Evolutionary conservation across 805 yeast genomes (phyloP).

Genomic region (Ogataea haglerorum): DNA sequence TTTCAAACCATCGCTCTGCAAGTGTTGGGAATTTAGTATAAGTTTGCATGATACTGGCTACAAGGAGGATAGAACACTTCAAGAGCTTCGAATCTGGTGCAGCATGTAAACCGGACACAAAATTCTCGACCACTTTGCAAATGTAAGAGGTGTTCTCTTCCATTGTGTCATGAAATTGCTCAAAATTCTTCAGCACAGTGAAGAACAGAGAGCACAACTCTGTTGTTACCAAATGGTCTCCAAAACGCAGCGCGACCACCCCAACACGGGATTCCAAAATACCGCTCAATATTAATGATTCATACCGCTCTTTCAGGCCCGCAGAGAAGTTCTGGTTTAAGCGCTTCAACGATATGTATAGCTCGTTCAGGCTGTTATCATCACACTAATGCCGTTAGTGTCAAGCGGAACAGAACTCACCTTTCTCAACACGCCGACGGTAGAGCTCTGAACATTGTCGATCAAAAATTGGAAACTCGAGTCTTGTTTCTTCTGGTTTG

Average conservation of each 20-base stretch:
- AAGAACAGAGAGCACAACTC: conserved; percentile 13
- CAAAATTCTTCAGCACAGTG: conserved; percentile 13
- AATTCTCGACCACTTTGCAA: conserved; percentile 10
- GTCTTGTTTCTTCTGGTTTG: conserved; percentile 15
- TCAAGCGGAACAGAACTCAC: conserved; percentile 6
- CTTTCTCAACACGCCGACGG: conserved; percentile 6
- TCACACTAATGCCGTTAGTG: conserved; percentile 11
- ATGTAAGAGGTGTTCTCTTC: conserved; percentile 6
- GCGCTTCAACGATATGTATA: conserved; percentile 13
- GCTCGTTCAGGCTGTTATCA: conserved; percentile 11
- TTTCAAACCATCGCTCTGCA: conserved; percentile 20
- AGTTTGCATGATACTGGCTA: conserved; percentile 9
- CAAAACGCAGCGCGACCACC: conserved; percentile 7
- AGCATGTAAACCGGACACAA: conserved; percentile 11
- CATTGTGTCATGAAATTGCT: conserved; percentile 15
- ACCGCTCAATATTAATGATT: conserved; percentile 13
- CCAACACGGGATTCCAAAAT: conserved; percentile 10
- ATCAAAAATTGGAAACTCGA: conserved; percentile 20
- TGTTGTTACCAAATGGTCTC: conserved; percentile 13
- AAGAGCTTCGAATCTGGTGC: conserved; percentile 13
- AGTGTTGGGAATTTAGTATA: conserved; percentile 15
- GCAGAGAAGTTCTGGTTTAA: conserved; percentile 18
- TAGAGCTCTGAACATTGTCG: conserved; percentile 12
- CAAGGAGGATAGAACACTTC: conserved; percentile 14
- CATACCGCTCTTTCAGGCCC: conserved; percentile 11